phyloP scores from a whole-genome alignment of 805 yeast species.

The Candida khao-thaluensis region DNA sequence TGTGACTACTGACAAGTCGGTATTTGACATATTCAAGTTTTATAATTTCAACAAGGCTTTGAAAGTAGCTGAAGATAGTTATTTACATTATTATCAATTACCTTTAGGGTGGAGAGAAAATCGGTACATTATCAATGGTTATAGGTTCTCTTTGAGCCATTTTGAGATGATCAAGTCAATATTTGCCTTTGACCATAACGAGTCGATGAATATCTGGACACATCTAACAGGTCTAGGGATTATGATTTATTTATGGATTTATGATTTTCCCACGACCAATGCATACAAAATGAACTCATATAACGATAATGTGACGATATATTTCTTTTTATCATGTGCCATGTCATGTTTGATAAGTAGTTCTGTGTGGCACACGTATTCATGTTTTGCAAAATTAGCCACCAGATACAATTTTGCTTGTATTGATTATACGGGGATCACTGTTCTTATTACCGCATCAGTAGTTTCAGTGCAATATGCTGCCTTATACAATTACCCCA shows the following conservation, averaged over 20 bases:
- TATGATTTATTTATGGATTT: constrained; percentile 54
- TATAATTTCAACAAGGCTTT: constrained; percentile 41
- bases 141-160: constrained; percentile 73
- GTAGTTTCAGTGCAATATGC: constrained; percentile 84
- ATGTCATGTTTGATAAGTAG: constrained; percentile 77
- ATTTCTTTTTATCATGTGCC: constrained; percentile 68
- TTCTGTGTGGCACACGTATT: constrained; percentile 88
- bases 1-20: constrained; percentile 26
- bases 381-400: constrained; percentile 63
- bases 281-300: constrained; percentile 46
- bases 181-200: constrained; percentile 69
- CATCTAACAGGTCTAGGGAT: constrained; percentile 71
- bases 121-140: constrained; percentile 78
- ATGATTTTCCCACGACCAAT: constrained; percentile 62
- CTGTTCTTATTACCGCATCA: constrained; percentile 84
- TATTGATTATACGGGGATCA: constrained; percentile 92
- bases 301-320: constrained; percentile 49
- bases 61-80: constrained; percentile 34
- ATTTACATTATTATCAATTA: constrained; percentile 78
- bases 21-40: constrained; percentile 34
- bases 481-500: constrained; percentile 63
- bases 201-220: constrained; percentile 91
- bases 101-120: constrained; percentile 95
- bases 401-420: constrained; percentile 81
- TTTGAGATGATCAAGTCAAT: constrained; percentile 58